Percentiles rank a stretch among this genome's conserved stretches.
These are phyloP conservation scores for Teratosphaeria pseudoeucalypti DNA, from an alignment of 2,329 filamentous ascomycete genomes.

Conservation along the genomic window DNA sequence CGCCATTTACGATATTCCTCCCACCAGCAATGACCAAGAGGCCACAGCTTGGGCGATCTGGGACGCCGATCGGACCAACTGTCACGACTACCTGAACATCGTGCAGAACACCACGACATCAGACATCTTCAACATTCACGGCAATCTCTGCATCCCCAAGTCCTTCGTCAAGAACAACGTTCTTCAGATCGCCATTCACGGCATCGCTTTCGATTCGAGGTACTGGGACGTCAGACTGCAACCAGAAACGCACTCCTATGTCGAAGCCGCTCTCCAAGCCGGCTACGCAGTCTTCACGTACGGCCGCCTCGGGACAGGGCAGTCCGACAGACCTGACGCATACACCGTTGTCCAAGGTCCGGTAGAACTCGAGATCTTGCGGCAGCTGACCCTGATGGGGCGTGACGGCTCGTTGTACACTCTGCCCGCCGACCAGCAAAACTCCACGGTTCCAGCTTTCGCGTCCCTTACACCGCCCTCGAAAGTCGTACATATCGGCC, in stretches of 20 bases:
- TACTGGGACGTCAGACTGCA: conserved; percentile 19
- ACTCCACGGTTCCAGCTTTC: not conserved
- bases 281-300: conserved; percentile 33
- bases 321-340: conserved; percentile 29
- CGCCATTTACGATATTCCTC: conserved; percentile 7
- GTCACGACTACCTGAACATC: not conserved
- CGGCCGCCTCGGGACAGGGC: conserved; percentile 32
- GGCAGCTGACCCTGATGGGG: conserved; percentile 23
- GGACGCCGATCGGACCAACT: conserved; percentile 3
- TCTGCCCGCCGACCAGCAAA: not conserved
- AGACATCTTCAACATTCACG: not conserved
- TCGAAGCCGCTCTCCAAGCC: conserved; percentile 29
- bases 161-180: conserved; percentile 3
- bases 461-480: not conserved
- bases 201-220: conserved; percentile 28
- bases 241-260: conserved; percentile 25
- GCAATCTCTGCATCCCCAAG: not conserved
- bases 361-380: conserved; percentile 28
- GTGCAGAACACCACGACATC: not conserved
- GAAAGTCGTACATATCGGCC: conserved; percentile 46
- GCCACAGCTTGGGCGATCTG: conserved; percentile 8
- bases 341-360: conserved; percentile 28
- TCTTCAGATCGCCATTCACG: conserved; percentile 32
- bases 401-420: conserved; percentile 19
- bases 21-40: conserved; percentile 8